These are phyloP conservation scores for Cryphonectria nitschkei DNA, from an alignment of 2,329 filamentous ascomycete species.

Conservation along the genomic window DNA sequence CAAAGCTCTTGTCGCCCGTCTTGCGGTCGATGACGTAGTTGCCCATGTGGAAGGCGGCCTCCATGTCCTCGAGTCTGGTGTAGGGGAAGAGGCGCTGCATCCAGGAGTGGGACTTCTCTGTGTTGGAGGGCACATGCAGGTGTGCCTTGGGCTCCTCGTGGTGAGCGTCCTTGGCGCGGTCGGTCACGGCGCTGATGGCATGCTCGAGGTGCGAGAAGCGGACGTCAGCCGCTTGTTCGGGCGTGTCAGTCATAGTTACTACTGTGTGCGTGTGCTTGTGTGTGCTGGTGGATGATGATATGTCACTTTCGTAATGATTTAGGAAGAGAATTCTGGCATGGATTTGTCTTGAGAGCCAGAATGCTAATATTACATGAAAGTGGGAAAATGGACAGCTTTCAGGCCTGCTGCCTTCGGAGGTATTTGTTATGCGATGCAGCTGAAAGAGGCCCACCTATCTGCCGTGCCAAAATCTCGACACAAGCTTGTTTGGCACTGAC, in stretches of 20 bases:
- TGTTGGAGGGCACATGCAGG: conserved; percentile 28
- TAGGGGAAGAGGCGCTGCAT: conserved; percentile 31
- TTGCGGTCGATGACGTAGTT: conserved; percentile 47
- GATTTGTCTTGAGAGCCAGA: not conserved
- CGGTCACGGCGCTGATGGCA: conserved; percentile 14
- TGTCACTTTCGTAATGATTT: not conserved
- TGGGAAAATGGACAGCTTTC: not conserved
- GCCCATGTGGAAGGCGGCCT: conserved; percentile 43
- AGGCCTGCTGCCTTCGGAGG: not conserved
- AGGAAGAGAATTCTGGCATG: not conserved
- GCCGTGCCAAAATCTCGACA: not conserved
- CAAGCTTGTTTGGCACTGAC: not conserved
- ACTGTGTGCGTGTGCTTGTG: not conserved
- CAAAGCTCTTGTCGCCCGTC: conserved; percentile 44
- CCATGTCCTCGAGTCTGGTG: conserved; percentile 37
- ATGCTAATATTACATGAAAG: too few species aligned
- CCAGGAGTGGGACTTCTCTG: conserved; percentile 30
- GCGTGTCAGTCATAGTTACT: conserved; percentile 13
- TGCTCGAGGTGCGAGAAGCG: conserved; percentile 12
- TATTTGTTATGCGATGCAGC: not conserved
- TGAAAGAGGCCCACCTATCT: not conserved
- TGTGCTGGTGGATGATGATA: too few species aligned
- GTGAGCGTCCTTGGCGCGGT: conserved; percentile 17
- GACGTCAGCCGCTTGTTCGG: conserved; percentile 13
- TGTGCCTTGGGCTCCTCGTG: conserved; percentile 21